A percentile compares a stretch with the other conserved stretches of the same genome.
Evolutionary conservation across 352 stramenopile genomes (phyloP).

Genomic region (Phytophthora cactorum): DNA sequence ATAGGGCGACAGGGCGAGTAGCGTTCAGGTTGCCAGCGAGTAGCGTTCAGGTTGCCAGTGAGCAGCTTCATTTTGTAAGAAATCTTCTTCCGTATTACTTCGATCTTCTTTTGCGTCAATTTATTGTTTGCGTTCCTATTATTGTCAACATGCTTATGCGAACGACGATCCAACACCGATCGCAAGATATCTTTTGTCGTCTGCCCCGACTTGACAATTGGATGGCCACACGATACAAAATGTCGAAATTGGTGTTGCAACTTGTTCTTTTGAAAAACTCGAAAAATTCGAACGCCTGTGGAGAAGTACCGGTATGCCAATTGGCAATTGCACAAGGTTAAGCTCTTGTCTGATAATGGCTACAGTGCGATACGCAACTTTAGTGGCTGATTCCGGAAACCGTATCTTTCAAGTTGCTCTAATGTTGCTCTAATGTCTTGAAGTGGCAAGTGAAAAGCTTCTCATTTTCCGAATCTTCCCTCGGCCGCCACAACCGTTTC

Average conservation of each 20-base stretch:
- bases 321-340: not conserved
- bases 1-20: conserved; percentile 17
- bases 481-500: not conserved
- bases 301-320: too few species aligned
- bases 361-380: conserved; percentile 10
- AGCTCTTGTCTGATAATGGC: conserved; percentile 1
- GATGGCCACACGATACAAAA: too few species aligned
- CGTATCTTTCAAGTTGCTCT: not conserved
- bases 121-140: too few species aligned
- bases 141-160: too few species aligned
- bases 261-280: too few species aligned
- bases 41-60: conserved; percentile 26
- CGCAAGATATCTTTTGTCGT: too few species aligned
- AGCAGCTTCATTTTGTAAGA: conserved; percentile 30
- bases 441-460: conserved; percentile 2
- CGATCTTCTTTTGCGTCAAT: not conserved
- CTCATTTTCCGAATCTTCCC: conserved; percentile 4
- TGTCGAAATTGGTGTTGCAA: too few species aligned
- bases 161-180: too few species aligned
- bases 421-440: conserved; percentile 5
- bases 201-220: too few species aligned
- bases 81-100: conserved; percentile 26
- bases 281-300: too few species aligned
- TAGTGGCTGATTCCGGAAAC: not conserved
- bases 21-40: conserved; percentile 28